phyloP scores from a whole-genome alignment of 371 early-diverging fungal genomes.

The Apophysomyces sp. region DNA sequence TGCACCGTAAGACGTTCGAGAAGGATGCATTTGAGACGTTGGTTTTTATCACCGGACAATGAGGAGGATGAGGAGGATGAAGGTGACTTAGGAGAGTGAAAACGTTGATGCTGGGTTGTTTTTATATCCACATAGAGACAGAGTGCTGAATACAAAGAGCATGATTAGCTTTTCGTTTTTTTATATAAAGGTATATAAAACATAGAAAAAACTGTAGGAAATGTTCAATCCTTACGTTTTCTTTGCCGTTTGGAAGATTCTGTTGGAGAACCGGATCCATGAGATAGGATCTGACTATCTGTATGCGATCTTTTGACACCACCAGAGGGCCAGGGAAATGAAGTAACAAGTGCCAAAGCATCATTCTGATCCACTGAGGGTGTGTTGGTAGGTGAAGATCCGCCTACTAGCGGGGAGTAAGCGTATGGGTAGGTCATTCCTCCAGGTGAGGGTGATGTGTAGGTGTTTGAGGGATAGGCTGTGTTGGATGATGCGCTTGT shows the following conservation, averaged over 20 bases:
- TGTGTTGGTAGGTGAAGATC: background rate
- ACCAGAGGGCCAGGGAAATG: background rate
- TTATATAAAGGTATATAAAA: background rate
- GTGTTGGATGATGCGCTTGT: background rate
- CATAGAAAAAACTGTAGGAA: no score
- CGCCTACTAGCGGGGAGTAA: background rate
- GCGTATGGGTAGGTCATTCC: background rate
- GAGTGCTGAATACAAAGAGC: background rate
- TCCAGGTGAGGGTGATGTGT: background rate
- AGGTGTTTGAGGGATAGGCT: background rate
- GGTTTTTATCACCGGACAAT: conserved; percentile 6
- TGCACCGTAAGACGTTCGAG: conserved; percentile 5
- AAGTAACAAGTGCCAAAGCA: background rate
- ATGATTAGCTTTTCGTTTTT: background rate
- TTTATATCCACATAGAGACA: conserved; percentile 16
- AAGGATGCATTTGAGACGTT: conserved; percentile 6
- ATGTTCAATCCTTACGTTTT: background rate
- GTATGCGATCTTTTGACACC: background rate
- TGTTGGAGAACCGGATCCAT: background rate
- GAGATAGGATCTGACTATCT: background rate
- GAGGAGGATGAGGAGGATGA: background rate
- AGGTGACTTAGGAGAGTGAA: conserved; percentile 16
- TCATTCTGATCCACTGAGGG: background rate
- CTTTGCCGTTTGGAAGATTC: background rate
- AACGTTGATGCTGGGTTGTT: conserved; percentile 20